A percentile compares a stretch with the other conserved stretches of the same genome.
Evolutionary conservation across 495 filamentous ascomycete species (phyloP).

Genomic region (Aspergillus baeticus): DNA sequence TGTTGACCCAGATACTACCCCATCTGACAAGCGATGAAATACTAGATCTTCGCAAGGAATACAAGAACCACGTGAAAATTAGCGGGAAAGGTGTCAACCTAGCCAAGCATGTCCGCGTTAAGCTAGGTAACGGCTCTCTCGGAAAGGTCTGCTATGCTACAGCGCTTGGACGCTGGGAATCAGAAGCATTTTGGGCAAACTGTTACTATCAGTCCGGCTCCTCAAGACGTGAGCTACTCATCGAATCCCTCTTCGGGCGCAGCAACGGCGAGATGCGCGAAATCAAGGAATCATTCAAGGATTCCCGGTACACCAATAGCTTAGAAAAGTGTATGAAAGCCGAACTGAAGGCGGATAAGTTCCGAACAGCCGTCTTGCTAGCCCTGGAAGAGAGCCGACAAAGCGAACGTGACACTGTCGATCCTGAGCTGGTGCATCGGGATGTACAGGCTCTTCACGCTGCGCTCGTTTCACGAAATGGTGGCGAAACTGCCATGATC

Average conservation of each 20-base stretch:
- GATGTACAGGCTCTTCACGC: conserved; percentile 72
- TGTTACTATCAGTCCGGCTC: conserved; percentile 95
- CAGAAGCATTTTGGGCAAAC: conserved; percentile 96
- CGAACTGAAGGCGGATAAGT: conserved; percentile 91
- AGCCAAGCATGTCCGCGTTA: conserved; percentile 88
- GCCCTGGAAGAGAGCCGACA: conserved; percentile 79
- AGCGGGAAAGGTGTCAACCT: conserved; percentile 87
- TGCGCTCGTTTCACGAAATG: conserved; percentile 69
- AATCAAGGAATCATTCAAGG: conserved; percentile 90
- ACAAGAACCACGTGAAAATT: conserved; percentile 83
- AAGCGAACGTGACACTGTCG: conserved; percentile 65
- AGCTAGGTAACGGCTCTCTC: conserved; percentile 68
- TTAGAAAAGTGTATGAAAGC: conserved; percentile 83
- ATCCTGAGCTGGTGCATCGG: conserved; percentile 57
- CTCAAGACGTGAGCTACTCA: conserved; percentile 80
- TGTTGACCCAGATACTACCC: conserved; percentile 81
- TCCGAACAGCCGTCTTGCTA: conserved; percentile 83
- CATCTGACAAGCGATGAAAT: conserved; percentile 82
- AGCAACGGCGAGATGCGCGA: conserved; percentile 80
- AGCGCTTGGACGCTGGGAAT: conserved; percentile 88
- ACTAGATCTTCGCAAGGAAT: conserved; percentile 77
- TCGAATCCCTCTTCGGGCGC: conserved; percentile 88
- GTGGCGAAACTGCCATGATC: conserved; percentile 91
- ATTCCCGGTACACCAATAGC: conserved; percentile 86
- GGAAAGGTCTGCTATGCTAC: conserved; percentile 90